Evolutionary conservation across 345 rosid species (phyloP).

Genomic region (Gossypium stocksii): DNA sequence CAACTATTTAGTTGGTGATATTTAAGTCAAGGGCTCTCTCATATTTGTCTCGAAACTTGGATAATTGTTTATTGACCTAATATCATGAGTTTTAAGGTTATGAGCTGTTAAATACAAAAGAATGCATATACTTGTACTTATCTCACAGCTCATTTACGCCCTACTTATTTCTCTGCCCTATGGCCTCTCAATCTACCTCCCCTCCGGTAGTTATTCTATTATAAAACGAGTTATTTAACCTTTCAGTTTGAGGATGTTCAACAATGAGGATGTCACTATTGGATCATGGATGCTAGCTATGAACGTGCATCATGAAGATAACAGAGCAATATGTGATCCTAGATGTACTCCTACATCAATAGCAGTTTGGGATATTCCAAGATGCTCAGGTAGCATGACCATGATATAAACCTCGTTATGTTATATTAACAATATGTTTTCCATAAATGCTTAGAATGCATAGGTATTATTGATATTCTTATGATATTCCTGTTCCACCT

Average conservation of each 20-base stretch:
- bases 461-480: neutral
- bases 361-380: constrained; percentile 89
- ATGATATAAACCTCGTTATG: neutral
- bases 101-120: neutral
- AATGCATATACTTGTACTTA: neutral
- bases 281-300: constrained; percentile 95
- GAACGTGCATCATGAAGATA: constrained; percentile 76
- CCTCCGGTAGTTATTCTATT: neutral
- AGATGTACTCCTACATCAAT: constrained; percentile 66
- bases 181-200: neutral
- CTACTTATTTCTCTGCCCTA: neutral
- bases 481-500: neutral
- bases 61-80: constrained; percentile 1
- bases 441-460: neutral
- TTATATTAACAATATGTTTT: neutral
- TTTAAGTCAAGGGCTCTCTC: neutral
- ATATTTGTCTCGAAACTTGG: neutral
- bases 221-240: constrained; percentile 11
- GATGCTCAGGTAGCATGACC: constrained; percentile 62
- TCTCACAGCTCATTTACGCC: neutral
- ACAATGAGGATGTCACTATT: constrained; percentile 66
- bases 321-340: constrained; percentile 72
- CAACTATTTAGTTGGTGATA: constrained; percentile 26
- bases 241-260: constrained; percentile 70
- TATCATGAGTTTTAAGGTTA: neutral